Conservation (phyloP, 768 basidiomycete species). For the Termitomyces sp. region DNA sequence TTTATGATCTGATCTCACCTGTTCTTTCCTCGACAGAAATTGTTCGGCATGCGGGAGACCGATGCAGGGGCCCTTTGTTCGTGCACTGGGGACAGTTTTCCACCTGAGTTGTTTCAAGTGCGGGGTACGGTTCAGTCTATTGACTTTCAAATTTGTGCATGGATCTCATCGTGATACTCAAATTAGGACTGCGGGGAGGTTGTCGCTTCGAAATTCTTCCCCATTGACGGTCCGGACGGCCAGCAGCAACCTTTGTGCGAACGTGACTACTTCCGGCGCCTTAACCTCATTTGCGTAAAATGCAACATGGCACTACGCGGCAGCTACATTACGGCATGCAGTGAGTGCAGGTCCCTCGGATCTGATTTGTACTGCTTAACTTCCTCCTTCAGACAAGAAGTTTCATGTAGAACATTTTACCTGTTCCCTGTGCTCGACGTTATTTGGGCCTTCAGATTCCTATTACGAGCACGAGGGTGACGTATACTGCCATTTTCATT, state of each 20-base stretch:
- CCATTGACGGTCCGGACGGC: conserved; percentile 87
- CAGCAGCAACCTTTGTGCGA: conserved; percentile 96
- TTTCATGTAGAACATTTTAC: conserved; percentile 99
- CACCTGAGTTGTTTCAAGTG: conserved; percentile 99
- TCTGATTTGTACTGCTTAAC: conserved; percentile 7
- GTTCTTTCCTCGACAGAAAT: conserved; percentile 36
- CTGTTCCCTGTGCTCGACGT: conserved; percentile 91
- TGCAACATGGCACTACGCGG: conserved; percentile 92
- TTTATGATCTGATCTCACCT: conserved; percentile 21
- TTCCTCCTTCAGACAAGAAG: conserved; percentile 72
- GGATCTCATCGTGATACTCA: not conserved
- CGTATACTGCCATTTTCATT: conserved; percentile 99
- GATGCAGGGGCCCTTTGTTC: conserved; percentile 95
- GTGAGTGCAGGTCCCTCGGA: conserved; percentile 37
- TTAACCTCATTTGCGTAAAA: conserved; percentile 95
- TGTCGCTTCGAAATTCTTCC: conserved; percentile 98
- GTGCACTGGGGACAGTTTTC: conserved; percentile 89
- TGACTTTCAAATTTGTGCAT: conserved; percentile 5
- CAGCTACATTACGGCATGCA: conserved; percentile 99
- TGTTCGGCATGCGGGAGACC: conserved; percentile 75
- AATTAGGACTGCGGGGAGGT: conserved; percentile 90
- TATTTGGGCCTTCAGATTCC: conserved; percentile 97
- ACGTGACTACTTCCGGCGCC: conserved; percentile 92
- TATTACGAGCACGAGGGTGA: conserved; percentile 99
- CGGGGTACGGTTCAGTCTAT: conserved; percentile 48